These are phyloP conservation scores for Phascolomyces articulosus DNA, from an alignment of 371 early-diverging fungal genomes.

Conservation along the genomic window DNA sequence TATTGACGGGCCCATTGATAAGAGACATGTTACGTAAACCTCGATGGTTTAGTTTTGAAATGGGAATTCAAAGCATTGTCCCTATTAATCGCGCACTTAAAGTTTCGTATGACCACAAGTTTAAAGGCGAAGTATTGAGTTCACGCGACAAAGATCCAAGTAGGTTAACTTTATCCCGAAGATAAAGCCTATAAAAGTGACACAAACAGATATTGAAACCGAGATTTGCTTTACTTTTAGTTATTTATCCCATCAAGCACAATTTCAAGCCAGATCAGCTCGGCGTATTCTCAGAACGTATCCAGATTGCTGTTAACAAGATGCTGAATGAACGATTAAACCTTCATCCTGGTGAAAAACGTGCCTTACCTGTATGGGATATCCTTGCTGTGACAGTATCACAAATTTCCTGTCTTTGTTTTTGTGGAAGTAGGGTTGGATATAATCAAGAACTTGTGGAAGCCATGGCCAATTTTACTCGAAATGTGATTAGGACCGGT, in stretches of 20 bases:
- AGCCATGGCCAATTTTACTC: slow-evolving; percentile 34
- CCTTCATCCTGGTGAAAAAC: slow-evolving; percentile 25
- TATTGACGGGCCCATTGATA: slow-evolving; percentile 10
- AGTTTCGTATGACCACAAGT: slow-evolving; percentile 15
- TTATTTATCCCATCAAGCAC: slow-evolving; percentile 30
- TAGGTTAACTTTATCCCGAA: not conserved
- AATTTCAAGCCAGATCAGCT: slow-evolving; percentile 34
- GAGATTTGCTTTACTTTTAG: slow-evolving; percentile 3
- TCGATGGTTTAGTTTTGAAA: slow-evolving; percentile 10
- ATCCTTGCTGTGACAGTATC: slow-evolving; percentile 22
- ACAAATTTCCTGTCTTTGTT: slow-evolving; percentile 32
- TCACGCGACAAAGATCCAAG: slow-evolving; percentile 13
- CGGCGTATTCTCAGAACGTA: slow-evolving; percentile 32
- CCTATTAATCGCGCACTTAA: slow-evolving; percentile 5
- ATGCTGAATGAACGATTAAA: slow-evolving; percentile 14
- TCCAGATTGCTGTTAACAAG: slow-evolving; percentile 18
- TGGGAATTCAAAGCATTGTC: slow-evolving; percentile 15
- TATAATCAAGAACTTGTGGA: slow-evolving; percentile 21
- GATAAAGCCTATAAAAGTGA: not conserved
- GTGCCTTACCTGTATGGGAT: slow-evolving; percentile 10
- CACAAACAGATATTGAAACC: not conserved
- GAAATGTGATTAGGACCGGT: slow-evolving; percentile 33
- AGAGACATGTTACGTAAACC: not conserved
- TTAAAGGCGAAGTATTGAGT: not conserved
- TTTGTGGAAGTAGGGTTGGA: slow-evolving; percentile 30